phyloP scores from a whole-genome alignment of 257 asterid genomes.

The Solanum virginianum region DNA sequence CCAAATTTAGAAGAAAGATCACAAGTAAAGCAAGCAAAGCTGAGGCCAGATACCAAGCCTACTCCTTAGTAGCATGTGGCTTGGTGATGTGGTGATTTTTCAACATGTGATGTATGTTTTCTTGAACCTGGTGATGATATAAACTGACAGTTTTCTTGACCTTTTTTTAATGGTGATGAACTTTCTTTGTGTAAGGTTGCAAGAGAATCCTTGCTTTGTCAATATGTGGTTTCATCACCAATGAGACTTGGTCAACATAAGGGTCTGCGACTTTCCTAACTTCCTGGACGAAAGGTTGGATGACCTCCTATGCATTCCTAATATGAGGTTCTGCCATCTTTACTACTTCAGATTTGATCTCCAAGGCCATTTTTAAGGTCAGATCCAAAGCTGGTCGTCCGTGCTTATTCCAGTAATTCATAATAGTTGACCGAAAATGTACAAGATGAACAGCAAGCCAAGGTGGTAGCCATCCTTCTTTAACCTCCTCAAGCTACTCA shows the following conservation, averaged over 20 bases:
- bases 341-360: slow-evolving; percentile 16
- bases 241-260: slow-evolving; percentile 20
- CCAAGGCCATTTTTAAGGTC: slow-evolving; percentile 25
- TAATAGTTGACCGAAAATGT: slow-evolving; percentile 19
- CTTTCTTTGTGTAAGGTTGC: slow-evolving; percentile 24
- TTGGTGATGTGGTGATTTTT: slow-evolving; percentile 18
- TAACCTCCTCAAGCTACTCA: slow-evolving; percentile 28
- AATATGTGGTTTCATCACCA: slow-evolving; percentile 21
- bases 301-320: slow-evolving; percentile 1
- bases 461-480: slow-evolving; percentile 31
- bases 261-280: slow-evolving; percentile 21
- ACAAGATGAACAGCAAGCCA: slow-evolving; percentile 30
- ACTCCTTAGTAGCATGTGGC: slow-evolving; percentile 25
- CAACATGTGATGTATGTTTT: slow-evolving; percentile 8
- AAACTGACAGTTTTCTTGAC: background rate
- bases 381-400: slow-evolving; percentile 23
- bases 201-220: slow-evolving; percentile 10
- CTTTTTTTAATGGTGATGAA: slow-evolving; percentile 10
- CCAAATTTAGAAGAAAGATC: slow-evolving; percentile 9
- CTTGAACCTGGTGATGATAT: slow-evolving; percentile 32
- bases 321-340: slow-evolving; percentile 20
- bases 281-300: slow-evolving; percentile 29
- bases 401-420: slow-evolving; percentile 25
- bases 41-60: slow-evolving; percentile 22
- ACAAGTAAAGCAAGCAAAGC: slow-evolving; percentile 19